Conservation (phyloP, 2,329 filamentous ascomycete genomes). For the Arthrinium phaeospermum region DNA sequence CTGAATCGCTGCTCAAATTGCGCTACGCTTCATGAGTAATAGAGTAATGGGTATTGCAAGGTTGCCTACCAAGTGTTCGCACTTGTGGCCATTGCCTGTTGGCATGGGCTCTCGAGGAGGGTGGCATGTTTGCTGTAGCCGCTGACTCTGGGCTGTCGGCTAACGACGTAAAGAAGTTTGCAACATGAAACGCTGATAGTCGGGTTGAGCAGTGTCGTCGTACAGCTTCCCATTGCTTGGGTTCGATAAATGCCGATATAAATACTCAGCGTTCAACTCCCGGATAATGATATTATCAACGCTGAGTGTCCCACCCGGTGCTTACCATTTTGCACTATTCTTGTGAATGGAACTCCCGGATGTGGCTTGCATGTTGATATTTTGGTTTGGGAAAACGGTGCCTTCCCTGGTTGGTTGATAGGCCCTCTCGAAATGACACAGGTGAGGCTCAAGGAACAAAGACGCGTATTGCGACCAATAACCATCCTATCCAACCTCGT, state of each 20-base stretch:
- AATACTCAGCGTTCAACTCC: neutral
- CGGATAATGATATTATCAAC: neutral
- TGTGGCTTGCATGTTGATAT: too few relatives aligned
- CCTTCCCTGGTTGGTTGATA: too few relatives aligned
- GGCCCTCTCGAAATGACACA: too few relatives aligned
- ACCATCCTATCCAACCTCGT: neutral
- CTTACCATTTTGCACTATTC: neutral
- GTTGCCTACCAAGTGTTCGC: neutral
- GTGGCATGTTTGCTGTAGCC: neutral
- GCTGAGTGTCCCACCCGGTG: neutral
- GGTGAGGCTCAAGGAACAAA: neutral
- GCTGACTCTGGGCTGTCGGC: neutral
- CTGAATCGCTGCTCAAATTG: slow-evolving; percentile 8
- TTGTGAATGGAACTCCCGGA: neutral
- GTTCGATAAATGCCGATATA: neutral
- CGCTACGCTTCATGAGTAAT: neutral
- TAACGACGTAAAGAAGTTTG: neutral
- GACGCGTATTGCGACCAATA: neutral
- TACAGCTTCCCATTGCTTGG: neutral
- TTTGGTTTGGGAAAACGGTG: too few relatives aligned
- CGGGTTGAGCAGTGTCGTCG: neutral
- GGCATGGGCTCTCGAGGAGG: neutral
- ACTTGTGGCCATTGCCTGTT: slow-evolving; percentile 3
- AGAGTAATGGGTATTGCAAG: rapidly evolving
- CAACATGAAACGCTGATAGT: neutral